phyloP scores from a whole-genome alignment of 1,284 basidiomycete genomes.

The Cryptococcus sp. region DNA sequence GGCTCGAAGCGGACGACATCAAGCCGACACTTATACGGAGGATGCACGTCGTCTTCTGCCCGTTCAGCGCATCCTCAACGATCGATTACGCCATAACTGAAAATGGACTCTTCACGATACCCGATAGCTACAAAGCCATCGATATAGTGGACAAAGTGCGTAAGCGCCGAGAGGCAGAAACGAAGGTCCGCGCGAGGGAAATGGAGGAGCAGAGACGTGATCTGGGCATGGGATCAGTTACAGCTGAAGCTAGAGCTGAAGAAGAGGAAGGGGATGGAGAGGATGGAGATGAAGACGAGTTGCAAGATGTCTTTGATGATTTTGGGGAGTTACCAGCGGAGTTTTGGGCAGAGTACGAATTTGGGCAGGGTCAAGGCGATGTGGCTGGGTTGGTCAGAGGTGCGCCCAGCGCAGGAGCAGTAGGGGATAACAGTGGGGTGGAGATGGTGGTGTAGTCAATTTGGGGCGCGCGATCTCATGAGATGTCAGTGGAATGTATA shows the following conservation, averaged over 20 bases:
- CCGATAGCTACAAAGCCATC: conserved; percentile 22
- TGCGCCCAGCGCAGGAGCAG: too few relatives aligned
- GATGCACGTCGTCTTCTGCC: conserved; percentile 70
- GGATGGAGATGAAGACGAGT: conserved; percentile 10
- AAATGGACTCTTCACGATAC: conserved; percentile 59
- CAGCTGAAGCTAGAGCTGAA: background rate
- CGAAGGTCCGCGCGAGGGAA: conserved; percentile 1
- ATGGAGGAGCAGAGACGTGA: background rate
- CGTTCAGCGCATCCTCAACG: conserved; percentile 61
- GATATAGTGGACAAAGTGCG: conserved; percentile 17
- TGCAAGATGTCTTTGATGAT: conserved; percentile 32
- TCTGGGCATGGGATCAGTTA: background rate
- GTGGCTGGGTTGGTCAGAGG: background rate
- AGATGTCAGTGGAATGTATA: too few relatives aligned
- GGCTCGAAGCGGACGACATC: conserved; percentile 25
- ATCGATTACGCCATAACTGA: conserved; percentile 72
- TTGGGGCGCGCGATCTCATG: too few relatives aligned
- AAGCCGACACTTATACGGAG: conserved; percentile 53
- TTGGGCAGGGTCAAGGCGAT: background rate
- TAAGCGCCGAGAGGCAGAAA: conserved; percentile 9
- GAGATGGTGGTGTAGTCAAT: too few relatives aligned
- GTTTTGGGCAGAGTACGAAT: conserved; percentile 34
- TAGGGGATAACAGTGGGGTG: too few relatives aligned
- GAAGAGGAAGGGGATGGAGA: background rate
- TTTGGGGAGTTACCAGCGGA: conserved; percentile 39